Evolutionary conservation across 495 filamentous ascomycete species (phyloP), one percentile per base, ranked within the genome.

Genomic region (Aspergillus saccharolyticus): DNA sequence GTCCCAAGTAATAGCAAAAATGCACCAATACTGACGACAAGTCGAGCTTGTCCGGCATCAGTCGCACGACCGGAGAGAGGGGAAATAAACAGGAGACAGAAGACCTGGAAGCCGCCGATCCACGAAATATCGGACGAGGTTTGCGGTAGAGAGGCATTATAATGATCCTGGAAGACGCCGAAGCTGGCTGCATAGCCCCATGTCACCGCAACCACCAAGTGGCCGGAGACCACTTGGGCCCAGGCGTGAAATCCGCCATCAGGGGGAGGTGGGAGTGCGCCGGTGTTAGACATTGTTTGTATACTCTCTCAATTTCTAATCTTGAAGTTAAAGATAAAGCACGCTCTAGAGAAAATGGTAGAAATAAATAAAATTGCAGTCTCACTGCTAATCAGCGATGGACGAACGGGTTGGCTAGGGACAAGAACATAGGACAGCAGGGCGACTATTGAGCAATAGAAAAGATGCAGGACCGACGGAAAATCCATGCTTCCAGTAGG

Each of bases 41-140:
- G 63, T 4, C 73, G 65, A 64, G 84, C 87, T 53, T 79, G 79
- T 1, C 86, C 85, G 0, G 77, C 78, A 63, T 88, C 85, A 0
- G 76, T 80, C 0, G 81, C 63, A 0, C 83, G 77, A 10, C 85
- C 85, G 4, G 82, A 74, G 39, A 85, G 70, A 9, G 62, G 58
- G 9, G 63, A 62, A 19, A 69, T 45, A 39, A 64, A 65, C 25
- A 71, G 66, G 3, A 74, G 59, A 16, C 70, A 52, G 30, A 69
- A 74, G 44, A 71, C 55, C 51, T 75, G 67, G 2, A 75, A 42
- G n/a, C 70, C 67, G 8, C 77, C 76, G 30, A 81, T 78, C 75
- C 86, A 89, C 1, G 83, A 84, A 45, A 90, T 80, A 28, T 78
- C 73, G 0, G 84, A 84, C 0, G 82, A 77, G 0, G 81, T 54